Evolutionary conservation across 352 stramenopile genomes (phyloP).

Genomic region (Pythium brachiatum): DNA sequence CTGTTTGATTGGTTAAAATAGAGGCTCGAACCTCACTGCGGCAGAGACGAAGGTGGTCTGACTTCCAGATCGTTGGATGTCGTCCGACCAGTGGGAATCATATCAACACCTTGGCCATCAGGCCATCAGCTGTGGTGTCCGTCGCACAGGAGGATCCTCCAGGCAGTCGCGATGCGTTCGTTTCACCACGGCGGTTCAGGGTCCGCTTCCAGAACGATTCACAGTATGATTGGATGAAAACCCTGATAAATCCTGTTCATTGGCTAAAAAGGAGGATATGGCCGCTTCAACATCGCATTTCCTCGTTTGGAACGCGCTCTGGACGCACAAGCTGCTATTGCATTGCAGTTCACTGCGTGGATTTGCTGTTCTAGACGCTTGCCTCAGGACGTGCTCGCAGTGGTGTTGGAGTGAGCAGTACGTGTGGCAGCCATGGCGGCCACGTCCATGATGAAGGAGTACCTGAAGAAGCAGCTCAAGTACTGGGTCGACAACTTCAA

Average conservation of each 20-base stretch:
- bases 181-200: not conserved
- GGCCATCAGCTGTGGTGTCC: not conserved
- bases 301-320: not conserved
- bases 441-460: slow-evolving; percentile 69
- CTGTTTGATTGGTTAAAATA: too few species aligned
- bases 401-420: not conserved
- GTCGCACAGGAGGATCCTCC: not conserved
- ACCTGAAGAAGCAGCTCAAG: slow-evolving; percentile 57
- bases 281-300: slow-evolving; percentile 1
- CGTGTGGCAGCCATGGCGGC: slow-evolving; percentile 16
- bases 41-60: too few species aligned
- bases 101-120: too few species aligned
- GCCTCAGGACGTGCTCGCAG: too few species aligned
- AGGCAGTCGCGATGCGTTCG: not conserved
- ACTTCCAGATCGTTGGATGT: too few species aligned
- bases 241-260: not conserved
- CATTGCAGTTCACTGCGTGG: too few species aligned
- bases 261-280: not conserved
- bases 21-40: too few species aligned
- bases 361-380: not conserved
- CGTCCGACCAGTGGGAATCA: too few species aligned
- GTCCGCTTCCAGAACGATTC: not conserved
- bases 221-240: not conserved
- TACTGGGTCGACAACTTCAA: slow-evolving; percentile 68
- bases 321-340: not conserved